Evolutionary conservation across 2,329 filamentous ascomycete genomes (phyloP).

Genomic region (Paraconiothyrium sp.): DNA sequence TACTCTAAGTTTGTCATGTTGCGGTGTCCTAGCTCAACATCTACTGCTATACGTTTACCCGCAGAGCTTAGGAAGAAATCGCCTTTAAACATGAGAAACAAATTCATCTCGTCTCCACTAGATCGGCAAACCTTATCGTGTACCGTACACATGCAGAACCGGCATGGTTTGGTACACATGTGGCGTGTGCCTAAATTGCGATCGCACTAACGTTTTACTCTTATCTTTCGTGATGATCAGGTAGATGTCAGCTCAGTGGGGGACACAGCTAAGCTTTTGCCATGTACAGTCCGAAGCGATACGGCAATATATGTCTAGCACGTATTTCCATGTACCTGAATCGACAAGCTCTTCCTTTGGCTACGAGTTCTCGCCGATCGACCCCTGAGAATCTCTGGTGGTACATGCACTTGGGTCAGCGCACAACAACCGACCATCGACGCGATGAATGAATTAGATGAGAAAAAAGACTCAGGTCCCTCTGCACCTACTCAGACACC

Average conservation of each 20-base stretch:
- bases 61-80: background rate
- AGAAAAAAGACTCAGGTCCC: background rate
- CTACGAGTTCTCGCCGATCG: too few relatives aligned
- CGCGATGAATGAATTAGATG: slow-evolving; percentile 2
- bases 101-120: background rate
- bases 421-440: background rate
- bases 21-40: too few relatives aligned
- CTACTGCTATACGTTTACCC: too few relatives aligned
- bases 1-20: too few relatives aligned
- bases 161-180: background rate
- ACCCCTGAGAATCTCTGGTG: background rate
- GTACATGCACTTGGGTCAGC: background rate
- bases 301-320: background rate
- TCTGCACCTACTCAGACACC: background rate
- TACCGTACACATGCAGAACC: background rate
- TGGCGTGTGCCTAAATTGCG: background rate
- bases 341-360: too few relatives aligned
- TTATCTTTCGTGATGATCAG: slow-evolving; percentile 8
- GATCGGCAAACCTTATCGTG: background rate
- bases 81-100: background rate
- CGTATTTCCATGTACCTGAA: too few relatives aligned
- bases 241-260: slow-evolving; percentile 3
- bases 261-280: slow-evolving; percentile 1
- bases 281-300: background rate
- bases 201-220: slow-evolving; percentile 5